Percentiles rank a stretch among this genome's conserved stretches.
Conservation (phyloP, 2,329 filamentous ascomycete species). For the Cladosporium sp. region DNA sequence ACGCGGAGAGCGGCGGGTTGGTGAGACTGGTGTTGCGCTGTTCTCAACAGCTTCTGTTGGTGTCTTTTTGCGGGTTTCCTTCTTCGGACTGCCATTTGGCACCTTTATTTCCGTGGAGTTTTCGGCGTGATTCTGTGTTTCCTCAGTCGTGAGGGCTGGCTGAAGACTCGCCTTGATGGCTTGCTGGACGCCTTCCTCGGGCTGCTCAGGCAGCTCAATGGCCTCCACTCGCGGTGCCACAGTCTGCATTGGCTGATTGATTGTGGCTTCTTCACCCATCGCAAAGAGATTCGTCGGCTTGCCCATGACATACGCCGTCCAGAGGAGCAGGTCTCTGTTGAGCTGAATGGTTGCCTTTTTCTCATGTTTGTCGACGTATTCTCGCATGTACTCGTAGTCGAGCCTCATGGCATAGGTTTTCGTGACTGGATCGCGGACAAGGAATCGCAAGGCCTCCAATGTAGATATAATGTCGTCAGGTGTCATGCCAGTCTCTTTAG, state of each 20-base stretch:
- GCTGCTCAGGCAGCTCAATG: slow-evolving; percentile 36
- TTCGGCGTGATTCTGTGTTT: slow-evolving; percentile 13
- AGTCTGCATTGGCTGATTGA: slow-evolving; percentile 58
- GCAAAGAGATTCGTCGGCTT: slow-evolving; percentile 44
- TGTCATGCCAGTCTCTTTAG: slow-evolving; percentile 89
- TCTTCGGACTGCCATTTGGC: neutral
- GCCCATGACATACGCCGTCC: slow-evolving; percentile 98
- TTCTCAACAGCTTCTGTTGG: neutral
- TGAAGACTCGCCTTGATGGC: slow-evolving; percentile 13
- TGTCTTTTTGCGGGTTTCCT: neutral
- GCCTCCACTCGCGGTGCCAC: slow-evolving; percentile 83
- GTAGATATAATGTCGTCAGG: slow-evolving; percentile 94
- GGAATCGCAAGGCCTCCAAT: slow-evolving; percentile 80
- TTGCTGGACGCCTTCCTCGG: slow-evolving; percentile 44
- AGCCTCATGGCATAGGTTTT: slow-evolving; percentile 85
- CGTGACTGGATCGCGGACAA: slow-evolving; percentile 85
- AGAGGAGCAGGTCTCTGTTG: slow-evolving; percentile 74
- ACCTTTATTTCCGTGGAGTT: neutral
- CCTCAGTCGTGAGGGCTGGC: slow-evolving; percentile 3
- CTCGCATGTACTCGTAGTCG: slow-evolving; percentile 77
- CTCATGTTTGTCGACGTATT: slow-evolving; percentile 87
- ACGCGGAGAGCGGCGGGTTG: slow-evolving; percentile 28
- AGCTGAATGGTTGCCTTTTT: slow-evolving; percentile 82
- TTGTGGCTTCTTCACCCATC: slow-evolving; percentile 32
- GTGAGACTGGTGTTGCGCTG: slow-evolving; percentile 17